Evolutionary conservation across 805 yeast species (phyloP), one percentile per base, ranked within the genome.

Genomic region (Candida ponderosae): DNA sequence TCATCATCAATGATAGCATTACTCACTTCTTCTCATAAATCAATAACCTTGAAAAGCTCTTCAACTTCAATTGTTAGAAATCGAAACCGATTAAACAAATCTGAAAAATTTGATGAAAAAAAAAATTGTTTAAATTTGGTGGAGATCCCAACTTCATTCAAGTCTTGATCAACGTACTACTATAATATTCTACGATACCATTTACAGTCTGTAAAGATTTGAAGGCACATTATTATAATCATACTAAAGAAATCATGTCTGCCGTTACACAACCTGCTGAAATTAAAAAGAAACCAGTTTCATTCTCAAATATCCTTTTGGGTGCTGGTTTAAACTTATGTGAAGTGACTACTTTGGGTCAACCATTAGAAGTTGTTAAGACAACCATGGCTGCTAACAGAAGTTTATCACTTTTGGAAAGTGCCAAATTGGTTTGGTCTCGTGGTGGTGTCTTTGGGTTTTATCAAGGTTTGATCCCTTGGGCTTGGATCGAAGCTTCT

Each of bases 401-500:
- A 57, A 66, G 71, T 23, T 68, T 90, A 42, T 58, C 78, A 2
- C 65, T 93, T 44, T 48, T 75, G 10, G 78, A 78, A 48, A 85
- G 96, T 20, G 70, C 80, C 36, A 71, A 71, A 40, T 70, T 77
- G 30, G 89, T 93, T 43, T 87, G 95, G 93, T 72, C 93, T 14
- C 78, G 98, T 54, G 98, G 98, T 47, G 98, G 98, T 37, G 52
- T 81, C 15, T 57, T 75, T 21, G 98, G 97, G 0, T 93, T 89
- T 66, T 93, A 89, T 65, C 98, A 93, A 62, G 98, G 98, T 24
- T 71, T 93, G 57, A 89, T 90, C 46, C 98, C 98, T 33, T 93
- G 98, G 98, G 98, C 97, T 6, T 89, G 97, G 97, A 84, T 93
- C 50, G 98, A 90, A 63, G 98, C 96, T 9, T 84, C 96, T n/a